Evolutionary conservation across 768 basidiomycete species (phyloP), one percentile per base, ranked within the genome.

Genomic region (Mrakia hoshinonis): DNA sequence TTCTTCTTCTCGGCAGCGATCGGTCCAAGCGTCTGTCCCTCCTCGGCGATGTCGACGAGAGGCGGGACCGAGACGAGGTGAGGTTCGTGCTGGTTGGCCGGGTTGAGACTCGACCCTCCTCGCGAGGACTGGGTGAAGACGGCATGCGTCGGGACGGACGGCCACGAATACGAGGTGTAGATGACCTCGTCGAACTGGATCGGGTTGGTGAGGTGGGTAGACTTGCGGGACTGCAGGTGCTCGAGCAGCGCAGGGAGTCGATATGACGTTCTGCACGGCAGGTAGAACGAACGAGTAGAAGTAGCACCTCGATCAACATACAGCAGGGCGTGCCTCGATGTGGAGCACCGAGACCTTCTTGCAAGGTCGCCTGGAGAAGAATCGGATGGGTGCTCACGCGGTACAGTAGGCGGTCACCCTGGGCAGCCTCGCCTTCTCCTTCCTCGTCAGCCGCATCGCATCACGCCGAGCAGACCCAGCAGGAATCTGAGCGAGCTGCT

Each of bases 361-460:
- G 9, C 36, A 22, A 55, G 11, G 7, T 9, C 3, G 36, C 3
- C 12, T 31, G 18, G 4, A n/a, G 29, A 20, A 6, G n/a, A 51
- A 52, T 69, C 15, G 24, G 48, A 31, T 34, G 65, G 39, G 43
- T 29, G 81, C 83, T 75, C 79, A 93, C 93, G 85, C 91, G 20
- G 92, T 96, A 54, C 93, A 92, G 70, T 95, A 96, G 5, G 93
- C 94, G 2, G 94, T 96, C n/a, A 94, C 94, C 75, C 94, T 82
- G 39, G 93, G 93, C 15, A 96, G 87, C 78, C 93, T 94, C 2
- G 92, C 92, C 78, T 94, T 95, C 82, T 82, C 81, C 64, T 90
- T 93, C 82, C 96, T 95, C 2, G 93, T 97, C 74, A 97, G 80
- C 71, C 84, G 87, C 73, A 92, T 80, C 3, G 94, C 94, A 81